A percentile compares a stretch with the other conserved stretches of the same genome.
Conservation (phyloP, 768 basidiomycete genomes). For the Panellus pusillus region DNA sequence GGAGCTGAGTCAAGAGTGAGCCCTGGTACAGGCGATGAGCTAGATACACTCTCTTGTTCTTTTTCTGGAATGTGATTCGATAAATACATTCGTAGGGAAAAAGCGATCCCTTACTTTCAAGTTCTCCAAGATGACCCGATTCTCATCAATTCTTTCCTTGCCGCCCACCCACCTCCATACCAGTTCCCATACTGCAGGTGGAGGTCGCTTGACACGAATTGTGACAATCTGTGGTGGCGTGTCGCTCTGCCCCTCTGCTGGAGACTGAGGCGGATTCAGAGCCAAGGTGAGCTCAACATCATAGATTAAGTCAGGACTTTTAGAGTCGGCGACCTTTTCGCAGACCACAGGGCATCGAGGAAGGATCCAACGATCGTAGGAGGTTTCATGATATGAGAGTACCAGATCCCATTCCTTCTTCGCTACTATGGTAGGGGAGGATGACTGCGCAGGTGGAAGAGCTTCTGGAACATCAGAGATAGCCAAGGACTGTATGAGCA, state of each 20-base stretch:
- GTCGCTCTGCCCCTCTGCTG: conserved; percentile 10
- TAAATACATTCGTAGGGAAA: background rate
- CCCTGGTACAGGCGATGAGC: conserved; percentile 59
- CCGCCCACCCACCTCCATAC: conserved; percentile 63
- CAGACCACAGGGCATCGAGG: conserved; percentile 59
- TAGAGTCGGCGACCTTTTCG: conserved; percentile 37
- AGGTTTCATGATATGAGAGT: conserved; percentile 65
- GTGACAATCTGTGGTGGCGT: conserved; percentile 36
- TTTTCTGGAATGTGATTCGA: conserved; percentile 32
- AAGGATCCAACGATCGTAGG: conserved; percentile 65
- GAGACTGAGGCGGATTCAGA: conserved; percentile 28
- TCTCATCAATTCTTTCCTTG: conserved; percentile 50
- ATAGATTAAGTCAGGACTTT: conserved; percentile 20
- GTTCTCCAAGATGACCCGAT: conserved; percentile 42
- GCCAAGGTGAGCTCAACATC: conserved; percentile 43
- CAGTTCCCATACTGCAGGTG: conserved; percentile 54
- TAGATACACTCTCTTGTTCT: conserved; percentile 49
- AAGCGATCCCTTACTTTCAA: conserved; percentile 33
- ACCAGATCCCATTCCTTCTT: conserved; percentile 70
- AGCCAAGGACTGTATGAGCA: conserved; percentile 72
- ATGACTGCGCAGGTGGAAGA: conserved; percentile 15
- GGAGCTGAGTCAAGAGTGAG: conserved; percentile 56
- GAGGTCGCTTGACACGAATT: conserved; percentile 50
- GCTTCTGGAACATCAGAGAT: conserved; percentile 24
- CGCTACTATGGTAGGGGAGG: conserved; percentile 15